Evolutionary conservation across 441 rosid genomes (phyloP), one percentile per base, ranked within the genome.

Genomic region (Melastoma candidum): DNA sequence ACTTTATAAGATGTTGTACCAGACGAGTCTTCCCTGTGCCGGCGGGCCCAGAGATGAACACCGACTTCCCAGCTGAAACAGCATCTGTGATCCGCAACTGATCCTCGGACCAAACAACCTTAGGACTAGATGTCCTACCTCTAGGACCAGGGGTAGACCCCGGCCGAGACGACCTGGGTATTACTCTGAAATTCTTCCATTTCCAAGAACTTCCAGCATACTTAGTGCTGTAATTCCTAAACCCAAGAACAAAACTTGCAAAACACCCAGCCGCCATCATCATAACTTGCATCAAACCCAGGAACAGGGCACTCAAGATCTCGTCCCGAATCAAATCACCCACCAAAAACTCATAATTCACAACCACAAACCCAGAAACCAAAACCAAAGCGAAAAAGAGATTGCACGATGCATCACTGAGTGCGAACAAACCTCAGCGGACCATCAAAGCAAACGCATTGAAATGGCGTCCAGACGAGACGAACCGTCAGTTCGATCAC

Each of bases 11-110:
- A 7, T 56, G 52, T 49, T 53, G 2, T 9, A 68, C 57, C 61
- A 68, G 44, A 36, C 62, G 54, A 2, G 76, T 65, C 48, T 74
- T 74, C 36, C 76, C 76, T 3, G 79, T 71, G 32, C 79, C 76
- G 0, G 76, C 79, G 24, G 71, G 63, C 22, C 79, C 79, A 12
- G 76, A 63, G 45, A 58, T 48, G 44, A 74, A 74, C 44, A 68
- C 71, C 0, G 75, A 71, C 1, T 0, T 6, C 27, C 79, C 79
- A 3, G 46, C 0, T 5, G 54, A 22, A 41, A 70, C 56, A 43
- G 47, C 36, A 54, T 51, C 47, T 51, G 68, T 45, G 12, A 68
- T 53, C 6, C 57, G 39, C 48, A 46, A 26, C 63, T 74, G 79
- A 12, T 74, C 79, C 25, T 63, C 55, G 9, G 71, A 63, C 76